Evolutionary conservation across 495 filamentous ascomycete genomes (phyloP).

Genomic region (Cairneyella variabilis): DNA sequence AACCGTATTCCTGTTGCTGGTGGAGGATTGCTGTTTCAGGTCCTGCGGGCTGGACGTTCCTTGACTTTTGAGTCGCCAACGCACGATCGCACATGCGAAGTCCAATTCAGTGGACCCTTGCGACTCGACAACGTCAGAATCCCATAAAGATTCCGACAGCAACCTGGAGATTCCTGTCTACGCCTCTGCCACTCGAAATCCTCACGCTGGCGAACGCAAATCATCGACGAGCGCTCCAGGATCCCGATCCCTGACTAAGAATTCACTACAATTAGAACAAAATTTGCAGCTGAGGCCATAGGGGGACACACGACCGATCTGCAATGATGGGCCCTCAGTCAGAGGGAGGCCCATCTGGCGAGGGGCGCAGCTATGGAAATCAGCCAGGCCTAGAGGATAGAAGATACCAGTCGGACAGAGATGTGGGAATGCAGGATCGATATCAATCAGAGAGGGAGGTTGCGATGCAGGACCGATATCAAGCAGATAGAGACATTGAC

Average conservation of each 20-base stretch:
- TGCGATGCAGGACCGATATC: constrained; percentile 5
- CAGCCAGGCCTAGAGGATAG: constrained; percentile 15
- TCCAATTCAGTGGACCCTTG: constrained; percentile 20
- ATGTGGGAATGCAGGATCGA: constrained; percentile 9
- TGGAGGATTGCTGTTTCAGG: constrained; percentile 23
- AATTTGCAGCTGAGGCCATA: background rate
- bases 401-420: constrained; percentile 22
- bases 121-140: constrained; percentile 22
- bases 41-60: constrained; percentile 23
- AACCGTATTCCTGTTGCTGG: constrained; percentile 16
- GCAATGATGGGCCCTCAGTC: constrained; percentile 26
- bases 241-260: constrained; percentile 1
- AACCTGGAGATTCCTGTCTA: background rate
- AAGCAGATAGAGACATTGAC: constrained; percentile 15
- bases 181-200: background rate
- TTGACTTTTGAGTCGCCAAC: constrained; percentile 25
- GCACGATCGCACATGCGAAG: constrained; percentile 24
- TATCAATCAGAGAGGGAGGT: constrained; percentile 9
- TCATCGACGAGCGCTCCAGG: constrained; percentile 3
- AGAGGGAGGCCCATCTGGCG: constrained; percentile 28
- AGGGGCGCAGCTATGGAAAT: constrained; percentile 18
- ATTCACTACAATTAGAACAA: background rate
- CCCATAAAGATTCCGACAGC: constrained; percentile 9
- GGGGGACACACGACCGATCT: background rate
- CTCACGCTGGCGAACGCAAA: constrained; percentile 15